Evolutionary conservation across 768 basidiomycete species (phyloP), one percentile per base, ranked within the genome.

Genomic region (Guyanaporus albipodus): DNA sequence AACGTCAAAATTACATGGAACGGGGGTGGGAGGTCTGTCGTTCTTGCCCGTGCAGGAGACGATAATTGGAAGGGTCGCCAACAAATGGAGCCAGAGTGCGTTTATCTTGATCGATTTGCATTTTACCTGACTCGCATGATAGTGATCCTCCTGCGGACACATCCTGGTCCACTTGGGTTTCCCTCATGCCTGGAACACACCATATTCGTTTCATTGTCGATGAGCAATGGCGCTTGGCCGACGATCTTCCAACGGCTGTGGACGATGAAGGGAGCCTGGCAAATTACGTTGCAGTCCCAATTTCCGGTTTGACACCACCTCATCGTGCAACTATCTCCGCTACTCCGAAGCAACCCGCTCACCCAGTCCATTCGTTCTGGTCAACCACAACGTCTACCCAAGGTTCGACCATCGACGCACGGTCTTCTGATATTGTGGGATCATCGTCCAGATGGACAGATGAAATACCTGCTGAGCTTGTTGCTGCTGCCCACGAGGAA

Each of bases 171-270:
- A 58, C 69, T 5, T 63, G 62, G 56, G 69, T 83, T 22, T 58
- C 72, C 5, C 78, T 98, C 1, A 79, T 82, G 9, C 91, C 92
- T 0, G 95, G 95, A 14, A 92, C 92, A 0, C 92, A 97, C 61
- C 89, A 93, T 54, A 77, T 97, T 62, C 90, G 93, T 48, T 98
- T 96, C 74, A 80, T 97, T 54, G 89, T 98, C 50, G 95, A 98
- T 64, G 89, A 87, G 38, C 78, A 82, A 37, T 91, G 86, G 83
- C 80, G 85, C 50, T 80, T 87, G 7, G 79, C 86, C 3, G 77
- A 85, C 53, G 82, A 88, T 53, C 75, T 84, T n/a, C 87, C 89
- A 6, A 84, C 87, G 21, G 91, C 91, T 1, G 91, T 94, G 38
- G 91, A 93, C 61, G 93, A 97, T 62, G 88, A 92, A 58, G 95